phyloP scores from a whole-genome alignment of 1,284 basidiomycete genomes.

The Papiliotrema flavescens region DNA sequence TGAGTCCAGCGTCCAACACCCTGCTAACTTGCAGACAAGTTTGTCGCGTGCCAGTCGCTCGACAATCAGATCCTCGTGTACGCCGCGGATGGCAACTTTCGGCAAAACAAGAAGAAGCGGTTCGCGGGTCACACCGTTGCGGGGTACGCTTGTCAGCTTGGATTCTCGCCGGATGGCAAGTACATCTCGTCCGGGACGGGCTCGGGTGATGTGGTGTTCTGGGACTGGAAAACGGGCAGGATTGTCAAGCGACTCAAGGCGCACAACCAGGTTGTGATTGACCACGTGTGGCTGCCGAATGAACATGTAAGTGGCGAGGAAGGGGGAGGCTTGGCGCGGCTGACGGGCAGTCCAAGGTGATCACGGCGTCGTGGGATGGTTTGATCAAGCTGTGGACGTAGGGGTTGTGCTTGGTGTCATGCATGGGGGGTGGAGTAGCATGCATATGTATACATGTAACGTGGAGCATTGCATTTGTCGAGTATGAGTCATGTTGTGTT shows the following conservation, averaged over 20 bases:
- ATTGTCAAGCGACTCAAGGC: slow-evolving; percentile 85
- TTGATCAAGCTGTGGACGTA: slow-evolving; percentile 88
- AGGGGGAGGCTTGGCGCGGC: slow-evolving; percentile 1
- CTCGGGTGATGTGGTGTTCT: slow-evolving; percentile 92
- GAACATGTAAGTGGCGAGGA: slow-evolving; percentile 70
- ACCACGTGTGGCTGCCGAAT: slow-evolving; percentile 96
- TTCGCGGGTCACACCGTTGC: slow-evolving; percentile 96
- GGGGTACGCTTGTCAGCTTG: slow-evolving; percentile 94
- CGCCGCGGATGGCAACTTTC: slow-evolving; percentile 87
- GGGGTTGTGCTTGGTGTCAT: background rate
- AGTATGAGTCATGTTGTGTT: too few species aligned
- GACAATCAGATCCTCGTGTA: slow-evolving; percentile 98
- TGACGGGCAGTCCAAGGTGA: slow-evolving; percentile 72
- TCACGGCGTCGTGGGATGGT: slow-evolving; percentile 96
- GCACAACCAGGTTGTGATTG: slow-evolving; percentile 91
- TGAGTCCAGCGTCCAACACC: slow-evolving; percentile 52
- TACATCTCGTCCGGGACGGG: slow-evolving; percentile 94
- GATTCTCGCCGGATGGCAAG: slow-evolving; percentile 95
- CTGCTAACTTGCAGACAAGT: slow-evolving; percentile 64
- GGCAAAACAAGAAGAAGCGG: slow-evolving; percentile 95
- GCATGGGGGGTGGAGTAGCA: background rate
- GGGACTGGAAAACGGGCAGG: slow-evolving; percentile 98
- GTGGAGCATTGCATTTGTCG: background rate
- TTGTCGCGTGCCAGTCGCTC: slow-evolving; percentile 93
- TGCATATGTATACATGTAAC: background rate